A percentile compares a stretch with the other conserved stretches of the same genome.
Conservation (phyloP, 768 basidiomycete genomes). For the Auriscalpium microsporum region DNA sequence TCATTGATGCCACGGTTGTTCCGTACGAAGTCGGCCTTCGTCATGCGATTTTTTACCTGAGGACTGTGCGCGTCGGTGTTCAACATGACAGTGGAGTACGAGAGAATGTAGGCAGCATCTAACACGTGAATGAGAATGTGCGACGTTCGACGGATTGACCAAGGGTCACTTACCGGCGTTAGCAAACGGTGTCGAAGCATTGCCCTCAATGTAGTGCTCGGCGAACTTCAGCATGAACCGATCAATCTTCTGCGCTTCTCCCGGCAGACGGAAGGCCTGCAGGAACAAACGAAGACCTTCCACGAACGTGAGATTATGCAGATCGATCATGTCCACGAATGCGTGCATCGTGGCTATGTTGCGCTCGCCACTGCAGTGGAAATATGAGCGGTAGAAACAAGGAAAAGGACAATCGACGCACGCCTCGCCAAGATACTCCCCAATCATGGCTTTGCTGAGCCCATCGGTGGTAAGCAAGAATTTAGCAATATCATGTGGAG, state of each 20-base stretch:
- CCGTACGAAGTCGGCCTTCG: conserved; percentile 81
- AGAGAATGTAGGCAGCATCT: conserved; percentile 93
- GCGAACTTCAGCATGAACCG: conserved; percentile 99
- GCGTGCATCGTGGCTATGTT: conserved; percentile 96
- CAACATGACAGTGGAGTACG: conserved; percentile 91
- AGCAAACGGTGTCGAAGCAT: conserved; percentile 76
- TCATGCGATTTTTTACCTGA: conserved; percentile 91
- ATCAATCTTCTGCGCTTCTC: conserved; percentile 98
- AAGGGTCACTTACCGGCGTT: conserved; percentile 68
- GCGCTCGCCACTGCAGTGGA: conserved; percentile 59
- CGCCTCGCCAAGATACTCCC: conserved; percentile 98
- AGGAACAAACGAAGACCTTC: conserved; percentile 86
- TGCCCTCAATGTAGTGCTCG: conserved; percentile 89
- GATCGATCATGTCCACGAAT: conserved; percentile 89
- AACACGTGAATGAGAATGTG: background rate
- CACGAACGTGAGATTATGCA: conserved; percentile 72
- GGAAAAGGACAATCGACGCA: conserved; percentile 30
- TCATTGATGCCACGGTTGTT: conserved; percentile 98
- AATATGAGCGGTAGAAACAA: background rate
- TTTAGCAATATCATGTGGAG: conserved; percentile 70
- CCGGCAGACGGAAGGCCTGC: conserved; percentile 94
- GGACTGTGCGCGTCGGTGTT: conserved; percentile 98
- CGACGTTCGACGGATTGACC: background rate
- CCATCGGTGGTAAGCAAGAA: conserved; percentile 90
- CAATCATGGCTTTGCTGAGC: conserved; percentile 90